Evolutionary conservation across 2,329 filamentous ascomycete genomes (phyloP).

Genomic region (Penicillium sp.): DNA sequence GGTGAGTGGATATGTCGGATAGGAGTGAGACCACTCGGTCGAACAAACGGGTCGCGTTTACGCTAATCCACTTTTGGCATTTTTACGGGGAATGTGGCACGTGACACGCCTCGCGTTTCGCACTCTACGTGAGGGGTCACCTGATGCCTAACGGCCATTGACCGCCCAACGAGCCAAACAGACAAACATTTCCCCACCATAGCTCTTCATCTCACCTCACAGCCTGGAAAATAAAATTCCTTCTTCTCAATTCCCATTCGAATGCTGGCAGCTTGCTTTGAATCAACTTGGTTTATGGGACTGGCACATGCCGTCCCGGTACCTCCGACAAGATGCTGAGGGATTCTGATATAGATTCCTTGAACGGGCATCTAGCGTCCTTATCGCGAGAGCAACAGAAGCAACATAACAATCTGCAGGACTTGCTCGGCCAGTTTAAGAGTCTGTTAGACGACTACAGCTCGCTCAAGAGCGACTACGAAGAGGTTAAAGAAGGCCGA

Average conservation of each 20-base stretch:
- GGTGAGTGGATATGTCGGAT: not conserved
- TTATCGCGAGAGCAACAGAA: conserved; percentile 27
- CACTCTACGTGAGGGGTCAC: not conserved
- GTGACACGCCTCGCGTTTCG: not conserved
- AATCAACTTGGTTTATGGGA: conserved; percentile 14
- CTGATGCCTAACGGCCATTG: conserved; percentile 6
- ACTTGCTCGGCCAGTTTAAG: conserved; percentile 43
- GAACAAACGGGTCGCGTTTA: not conserved
- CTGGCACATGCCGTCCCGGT: conserved; percentile 22
- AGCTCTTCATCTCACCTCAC: conserved; percentile 3
- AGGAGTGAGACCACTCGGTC: not conserved
- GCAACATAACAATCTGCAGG: conserved; percentile 33
- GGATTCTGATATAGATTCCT: conserved; percentile 29
- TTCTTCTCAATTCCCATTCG: conserved; percentile 3
- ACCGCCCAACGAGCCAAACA: conserved; percentile 6
- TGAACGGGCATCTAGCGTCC: conserved; percentile 19
- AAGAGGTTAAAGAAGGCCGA: conserved; percentile 55
- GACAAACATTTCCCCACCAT: conserved; percentile 12
- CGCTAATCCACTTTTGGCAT: not conserved
- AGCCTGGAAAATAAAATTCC: not conserved
- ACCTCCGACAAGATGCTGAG: conserved; percentile 20
- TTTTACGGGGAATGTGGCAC: not conserved
- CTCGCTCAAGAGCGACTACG: conserved; percentile 57
- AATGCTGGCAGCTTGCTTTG: conserved; percentile 10
- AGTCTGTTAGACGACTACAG: conserved; percentile 56